These are phyloP conservation scores for Kandelia obovata DNA, from an alignment of 345 rosid genomes.

Conservation along the genomic window DNA sequence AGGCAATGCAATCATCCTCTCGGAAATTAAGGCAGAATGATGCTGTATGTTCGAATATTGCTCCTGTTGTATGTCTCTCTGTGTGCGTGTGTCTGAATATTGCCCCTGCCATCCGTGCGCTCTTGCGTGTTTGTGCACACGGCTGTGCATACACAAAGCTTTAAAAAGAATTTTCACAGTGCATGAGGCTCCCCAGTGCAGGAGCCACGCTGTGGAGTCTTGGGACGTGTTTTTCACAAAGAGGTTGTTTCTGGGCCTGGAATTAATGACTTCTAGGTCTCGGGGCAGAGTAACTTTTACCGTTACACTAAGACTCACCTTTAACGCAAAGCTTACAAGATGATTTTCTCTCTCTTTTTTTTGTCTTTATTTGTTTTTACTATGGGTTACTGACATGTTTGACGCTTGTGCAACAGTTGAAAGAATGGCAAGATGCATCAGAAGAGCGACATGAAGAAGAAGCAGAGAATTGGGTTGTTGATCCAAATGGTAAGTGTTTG, in stretches of 20 bases:
- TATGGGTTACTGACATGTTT: constrained; percentile 11
- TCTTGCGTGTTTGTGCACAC: too few species aligned
- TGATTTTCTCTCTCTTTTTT: not conserved
- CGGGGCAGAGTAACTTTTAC: too few species aligned
- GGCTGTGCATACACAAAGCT: too few species aligned
- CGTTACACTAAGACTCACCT: not conserved
- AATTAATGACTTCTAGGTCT: too few species aligned
- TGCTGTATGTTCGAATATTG: constrained; percentile 23
- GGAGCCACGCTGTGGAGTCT: too few species aligned
- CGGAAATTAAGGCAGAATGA: constrained; percentile 28
- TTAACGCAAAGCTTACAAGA: not conserved
- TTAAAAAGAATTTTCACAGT: too few species aligned
- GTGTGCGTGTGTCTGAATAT: not conserved
- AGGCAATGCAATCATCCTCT: constrained; percentile 52
- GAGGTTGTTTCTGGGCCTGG: too few species aligned
- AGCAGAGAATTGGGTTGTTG: constrained; percentile 25
- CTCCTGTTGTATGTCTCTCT: not conserved
- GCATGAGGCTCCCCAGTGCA: too few species aligned
- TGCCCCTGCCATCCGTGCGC: not conserved
- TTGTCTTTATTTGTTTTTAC: not conserved
- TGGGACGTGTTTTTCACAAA: too few species aligned
- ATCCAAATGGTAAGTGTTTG: constrained; percentile 39
- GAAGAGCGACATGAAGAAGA: constrained; percentile 31
- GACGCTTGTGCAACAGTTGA: constrained; percentile 29
- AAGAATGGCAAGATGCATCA: constrained; percentile 54